Evolutionary conservation across 2,329 filamentous ascomycete genomes (phyloP), one percentile per base, ranked within the genome.

Genomic region (Remersonia thermophila): DNA sequence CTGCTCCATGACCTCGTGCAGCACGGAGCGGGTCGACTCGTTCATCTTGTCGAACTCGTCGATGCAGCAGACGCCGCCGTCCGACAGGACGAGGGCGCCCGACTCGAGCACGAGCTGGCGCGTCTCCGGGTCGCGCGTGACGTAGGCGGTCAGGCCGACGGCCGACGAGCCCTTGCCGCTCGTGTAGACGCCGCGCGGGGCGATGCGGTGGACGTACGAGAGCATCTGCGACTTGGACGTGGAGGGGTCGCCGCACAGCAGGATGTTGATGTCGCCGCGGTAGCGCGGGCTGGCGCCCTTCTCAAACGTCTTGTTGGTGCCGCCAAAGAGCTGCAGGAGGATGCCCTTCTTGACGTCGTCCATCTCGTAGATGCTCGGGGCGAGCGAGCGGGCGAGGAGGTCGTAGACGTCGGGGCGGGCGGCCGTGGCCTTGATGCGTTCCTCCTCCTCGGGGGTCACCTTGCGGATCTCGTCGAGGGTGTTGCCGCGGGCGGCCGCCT

Each of bases 261-360:
- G 71, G 34, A 98, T 75, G 55, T 98, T 98, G 65, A 98, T 95
- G 58, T 98, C 91, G 44, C 91, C 91, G 65, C 91, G 77, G 58
- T 98, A 98, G 51, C 82, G 87, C 6, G 91, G 91, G 53, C 83
- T 94, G 39, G 87, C 91, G 38, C 91, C 91, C 60, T 95, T 96
- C 40, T 93, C 76, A 58, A 98, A 98, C 1, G 83, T 84, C 63
- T 98, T 98, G 67, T 98, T 98, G 25, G 91, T 94, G 38, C 91
- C 91, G 27, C 91, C 89, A 55, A 98, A 98, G 28, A 98, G 74
- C 54, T 98, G 91, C 3, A 98, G 76, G 9, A 98, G 67, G 43
- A 98, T 95, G 9, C 91, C 91, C 62, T 98, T 98, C 69, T 98
- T 98, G 32, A 96, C 86, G 52, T 98, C 91, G 48, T 98, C 91